Evolutionary conservation across 179 eudicot species (phyloP).

Genomic region (Silene noctiflora): DNA sequence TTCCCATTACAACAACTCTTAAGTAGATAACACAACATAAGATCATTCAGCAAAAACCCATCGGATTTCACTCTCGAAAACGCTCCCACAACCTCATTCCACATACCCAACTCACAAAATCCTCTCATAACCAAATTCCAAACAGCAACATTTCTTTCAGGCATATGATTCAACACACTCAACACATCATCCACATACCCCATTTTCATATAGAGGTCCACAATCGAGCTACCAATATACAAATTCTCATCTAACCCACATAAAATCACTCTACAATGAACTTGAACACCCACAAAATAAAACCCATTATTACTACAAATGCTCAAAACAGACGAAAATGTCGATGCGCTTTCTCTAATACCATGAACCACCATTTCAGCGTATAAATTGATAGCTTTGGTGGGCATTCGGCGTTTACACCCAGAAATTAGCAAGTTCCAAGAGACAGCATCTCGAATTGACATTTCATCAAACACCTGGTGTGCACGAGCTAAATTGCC

Average conservation of each 20-base stretch:
- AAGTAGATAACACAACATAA: slow-evolving; percentile 60
- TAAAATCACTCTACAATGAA: slow-evolving; percentile 59
- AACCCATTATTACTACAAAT: slow-evolving; percentile 43
- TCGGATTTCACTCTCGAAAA: slow-evolving; percentile 40
- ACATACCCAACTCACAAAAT: slow-evolving; percentile 49
- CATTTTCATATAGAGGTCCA: slow-evolving; percentile 59
- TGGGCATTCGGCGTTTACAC: slow-evolving; percentile 33
- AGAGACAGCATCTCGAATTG: slow-evolving; percentile 48
- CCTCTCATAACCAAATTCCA: slow-evolving; percentile 73
- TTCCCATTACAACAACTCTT: slow-evolving; percentile 51
- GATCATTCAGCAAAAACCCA: slow-evolving; percentile 54
- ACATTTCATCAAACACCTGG: slow-evolving; percentile 73
- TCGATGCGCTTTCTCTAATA: slow-evolving; percentile 49
- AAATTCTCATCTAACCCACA: slow-evolving; percentile 52
- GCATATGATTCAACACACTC: slow-evolving; percentile 45
- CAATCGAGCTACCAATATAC: slow-evolving; percentile 52
- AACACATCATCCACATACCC: slow-evolving; percentile 49
- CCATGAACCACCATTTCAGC: slow-evolving; percentile 47
- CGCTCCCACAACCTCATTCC: slow-evolving; percentile 37
- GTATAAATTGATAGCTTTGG: slow-evolving; percentile 43
- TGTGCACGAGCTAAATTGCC: slow-evolving; percentile 41
- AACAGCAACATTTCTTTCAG: slow-evolving; percentile 45
- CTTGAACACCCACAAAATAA: slow-evolving; percentile 47
- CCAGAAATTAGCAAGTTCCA: slow-evolving; percentile 71
- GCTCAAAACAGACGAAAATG: slow-evolving; percentile 55